Evolutionary conservation across 1,139 yeast genomes (phyloP), one percentile per base, ranked within the genome.

Genomic region (Yamadazyma friedrichii): DNA sequence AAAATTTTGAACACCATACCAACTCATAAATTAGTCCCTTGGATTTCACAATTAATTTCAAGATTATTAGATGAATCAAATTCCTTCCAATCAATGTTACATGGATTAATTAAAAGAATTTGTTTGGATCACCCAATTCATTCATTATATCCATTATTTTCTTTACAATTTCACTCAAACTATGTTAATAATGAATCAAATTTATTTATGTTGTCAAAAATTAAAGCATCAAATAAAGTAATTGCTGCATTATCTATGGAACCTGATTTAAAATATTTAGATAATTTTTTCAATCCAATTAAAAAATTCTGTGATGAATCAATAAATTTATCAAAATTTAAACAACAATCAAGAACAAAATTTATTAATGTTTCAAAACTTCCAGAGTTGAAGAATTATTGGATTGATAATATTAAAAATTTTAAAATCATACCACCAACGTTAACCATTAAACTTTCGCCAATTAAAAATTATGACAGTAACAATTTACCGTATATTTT

Each of bases 31-130:
- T 76, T 88, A 42, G 70, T 88, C 3, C 78, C 88, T 0, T 89
- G 97, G 96, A 70, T 84, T 35, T 82, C 87, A 43, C 98, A 93
- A 56, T 69, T 93, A 35, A 74, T 88, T 4, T 88, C 98, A 0
- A 70, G 95, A 43, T 59, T 91, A 16, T 66, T 80, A 0, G 61
- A 61, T 30, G 84, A 78, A 16, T 44, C 52, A 0, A 54, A 71
- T 6, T 52, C 45, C 1, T 89, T 88, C 52, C 96, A 88, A 53
- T 50, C 45, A 1, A 57, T 76, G 0, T 62, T 93, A 32, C 74
- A 73, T 33, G 48, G 53, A 1, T 58, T 89, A 6, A 63, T 91
- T 13, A 53, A 66, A 3, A 59, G 70, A 4, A 59, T 88, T 17
- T 74, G 88, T 40, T 48, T 53, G 9, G 73, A 74, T 24, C 91